Percentiles rank a stretch among this genome's conserved stretches.
phyloP scores from a whole-genome alignment of 1,284 basidiomycete species.

The Austroboletus niveus region DNA sequence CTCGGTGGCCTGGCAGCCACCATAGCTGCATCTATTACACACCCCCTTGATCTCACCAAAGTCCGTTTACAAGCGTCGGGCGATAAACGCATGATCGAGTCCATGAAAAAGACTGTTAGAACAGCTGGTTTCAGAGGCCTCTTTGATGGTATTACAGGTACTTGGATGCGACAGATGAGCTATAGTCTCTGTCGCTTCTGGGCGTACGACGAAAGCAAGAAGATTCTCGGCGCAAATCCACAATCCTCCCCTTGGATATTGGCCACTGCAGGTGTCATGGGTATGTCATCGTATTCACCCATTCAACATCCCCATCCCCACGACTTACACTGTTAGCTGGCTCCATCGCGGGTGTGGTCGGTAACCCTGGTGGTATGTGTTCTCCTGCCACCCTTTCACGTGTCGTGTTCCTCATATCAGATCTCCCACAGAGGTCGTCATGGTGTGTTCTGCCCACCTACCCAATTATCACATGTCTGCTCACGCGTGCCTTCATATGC shows the following conservation, averaged over 20 bases:
- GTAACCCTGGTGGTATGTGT: slow-evolving; percentile 78
- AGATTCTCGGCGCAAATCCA: slow-evolving; percentile 58
- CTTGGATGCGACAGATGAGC: slow-evolving; percentile 90
- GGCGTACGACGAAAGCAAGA: slow-evolving; percentile 91
- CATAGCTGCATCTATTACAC: slow-evolving; percentile 33
- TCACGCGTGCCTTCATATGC: slow-evolving; percentile 6
- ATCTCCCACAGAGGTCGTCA: slow-evolving; percentile 64
- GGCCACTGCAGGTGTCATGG: slow-evolving; percentile 78
- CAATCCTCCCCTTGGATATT: slow-evolving; percentile 65
- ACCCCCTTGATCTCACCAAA: slow-evolving; percentile 85
- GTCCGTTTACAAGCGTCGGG: slow-evolving; percentile 84
- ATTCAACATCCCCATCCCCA: neutral
- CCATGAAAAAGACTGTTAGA: slow-evolving; percentile 72
- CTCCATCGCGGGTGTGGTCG: slow-evolving; percentile 78
- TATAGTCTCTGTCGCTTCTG: slow-evolving; percentile 93
- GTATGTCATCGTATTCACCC: slow-evolving; percentile 40
- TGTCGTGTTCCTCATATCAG: neutral
- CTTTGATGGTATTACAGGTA: slow-evolving; percentile 86
- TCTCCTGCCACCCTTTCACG: neutral
- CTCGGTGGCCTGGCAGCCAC: slow-evolving; percentile 41
- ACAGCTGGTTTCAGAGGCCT: slow-evolving; percentile 75
- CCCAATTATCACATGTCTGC: slow-evolving; percentile 19
- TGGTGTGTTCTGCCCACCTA: slow-evolving; percentile 44
- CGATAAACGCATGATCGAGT: slow-evolving; percentile 83
- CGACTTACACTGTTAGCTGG: slow-evolving; percentile 67